Percentiles rank a stretch among this genome's conserved stretches.
Conservation (phyloP, 192 early-diverging fungal genomes). For the Linnemannia hyalina region DNA sequence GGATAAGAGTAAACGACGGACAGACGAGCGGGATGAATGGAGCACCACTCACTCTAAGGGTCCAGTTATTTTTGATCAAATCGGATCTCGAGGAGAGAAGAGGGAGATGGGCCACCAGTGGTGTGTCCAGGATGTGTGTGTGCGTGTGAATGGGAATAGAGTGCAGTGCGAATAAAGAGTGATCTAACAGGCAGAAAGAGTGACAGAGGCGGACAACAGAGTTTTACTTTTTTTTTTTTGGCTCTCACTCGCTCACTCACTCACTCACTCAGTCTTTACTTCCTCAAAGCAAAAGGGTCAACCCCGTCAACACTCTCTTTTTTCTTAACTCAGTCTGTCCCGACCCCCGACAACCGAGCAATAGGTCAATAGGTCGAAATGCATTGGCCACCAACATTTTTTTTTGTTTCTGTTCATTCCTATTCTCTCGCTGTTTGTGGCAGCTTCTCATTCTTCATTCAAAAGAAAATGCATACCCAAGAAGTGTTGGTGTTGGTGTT, state of each 20-base stretch:
- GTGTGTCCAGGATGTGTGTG: background rate
- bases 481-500: background rate
- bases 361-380: background rate
- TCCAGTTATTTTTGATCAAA: no score
- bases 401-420: background rate
- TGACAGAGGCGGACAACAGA: background rate
- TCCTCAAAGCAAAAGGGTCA: background rate
- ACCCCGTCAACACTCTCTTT: background rate
- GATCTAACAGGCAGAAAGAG: background rate
- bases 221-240: background rate
- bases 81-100: no score
- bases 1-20: background rate
- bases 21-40: no score
- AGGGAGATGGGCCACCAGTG: no score
- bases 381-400: slow-evolving; percentile 1
- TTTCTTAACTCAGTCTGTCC: background rate
- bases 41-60: no score
- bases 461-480: background rate
- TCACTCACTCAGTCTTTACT: background rate
- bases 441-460: background rate
- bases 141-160: no score
- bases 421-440: background rate
- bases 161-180: background rate
- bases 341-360: background rate
- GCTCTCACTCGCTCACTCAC: background rate